Evolutionary conservation across 75 land plant species (phyloP).

Genomic region (Sequoiadendron giganteum): DNA sequence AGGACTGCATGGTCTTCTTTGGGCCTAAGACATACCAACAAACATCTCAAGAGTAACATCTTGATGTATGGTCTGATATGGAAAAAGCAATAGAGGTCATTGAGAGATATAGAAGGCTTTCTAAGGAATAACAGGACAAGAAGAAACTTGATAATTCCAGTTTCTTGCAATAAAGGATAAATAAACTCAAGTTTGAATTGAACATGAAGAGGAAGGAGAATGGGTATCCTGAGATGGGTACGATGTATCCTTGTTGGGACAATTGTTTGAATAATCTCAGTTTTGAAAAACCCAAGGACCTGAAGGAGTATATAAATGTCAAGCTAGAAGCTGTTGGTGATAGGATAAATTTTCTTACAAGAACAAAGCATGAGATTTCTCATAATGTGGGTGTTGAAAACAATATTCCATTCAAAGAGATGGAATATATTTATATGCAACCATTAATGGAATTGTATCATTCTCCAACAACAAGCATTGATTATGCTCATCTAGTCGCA

Average conservation of each 20-base stretch:
- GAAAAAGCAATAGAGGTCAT: slow-evolving; percentile 16
- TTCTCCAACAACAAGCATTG: not conserved
- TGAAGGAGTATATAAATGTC: slow-evolving; percentile 25
- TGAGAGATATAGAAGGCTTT: slow-evolving; percentile 26
- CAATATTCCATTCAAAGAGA: not conserved
- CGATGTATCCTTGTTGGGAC: no score
- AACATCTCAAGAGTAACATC: not conserved
- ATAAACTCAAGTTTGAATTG: slow-evolving; percentile 38
- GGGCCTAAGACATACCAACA: slow-evolving; percentile 27
- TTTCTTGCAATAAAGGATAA: slow-evolving; percentile 39
- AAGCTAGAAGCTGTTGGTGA: slow-evolving; percentile 24
- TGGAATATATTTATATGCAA: not conserved
- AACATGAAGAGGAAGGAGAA: slow-evolving; percentile 25
- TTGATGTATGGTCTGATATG: slow-evolving; percentile 1
- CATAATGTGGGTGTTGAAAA: not conserved
- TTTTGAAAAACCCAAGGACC: no score
- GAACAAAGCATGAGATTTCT: not conserved
- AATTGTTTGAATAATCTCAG: no score
- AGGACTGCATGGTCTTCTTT: slow-evolving; percentile 34
- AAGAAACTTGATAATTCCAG: slow-evolving; percentile 67
- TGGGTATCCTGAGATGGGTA: slow-evolving; percentile 17
- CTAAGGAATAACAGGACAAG: slow-evolving; percentile 20
- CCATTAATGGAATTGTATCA: not conserved
- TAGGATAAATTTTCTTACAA: slow-evolving; percentile 10
- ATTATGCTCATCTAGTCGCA: no score